Evolutionary conservation across 176 grass and related monocot species (phyloP).

Genomic region (Oropetium thomaeum): DNA sequence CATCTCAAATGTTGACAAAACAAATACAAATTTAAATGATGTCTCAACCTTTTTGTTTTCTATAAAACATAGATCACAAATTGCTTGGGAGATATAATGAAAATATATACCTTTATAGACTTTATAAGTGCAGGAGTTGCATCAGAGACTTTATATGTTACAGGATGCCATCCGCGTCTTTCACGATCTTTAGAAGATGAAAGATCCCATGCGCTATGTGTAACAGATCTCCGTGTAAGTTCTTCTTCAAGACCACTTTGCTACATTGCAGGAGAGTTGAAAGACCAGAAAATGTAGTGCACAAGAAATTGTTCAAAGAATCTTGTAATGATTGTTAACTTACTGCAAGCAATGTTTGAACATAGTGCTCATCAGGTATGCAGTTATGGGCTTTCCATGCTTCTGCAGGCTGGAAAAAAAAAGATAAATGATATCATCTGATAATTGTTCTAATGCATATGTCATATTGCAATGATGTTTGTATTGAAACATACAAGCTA

Average conservation of each 20-base stretch:
- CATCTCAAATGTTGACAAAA: constrained; percentile 12
- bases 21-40: neutral
- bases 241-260: constrained; percentile 90
- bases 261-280: constrained; percentile 45
- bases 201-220: constrained; percentile 84
- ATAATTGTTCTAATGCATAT: neutral
- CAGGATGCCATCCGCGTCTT: constrained; percentile 95
- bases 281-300: constrained; percentile 19
- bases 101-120: constrained; percentile 71
- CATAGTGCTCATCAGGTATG: constrained; percentile 99
- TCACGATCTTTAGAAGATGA: constrained; percentile 92
- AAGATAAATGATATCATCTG: constrained; percentile 5
- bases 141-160: constrained; percentile 86
- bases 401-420: constrained; percentile 56
- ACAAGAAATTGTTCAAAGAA: constrained; percentile 24
- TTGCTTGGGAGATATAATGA: neutral
- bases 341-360: constrained; percentile 96
- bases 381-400: constrained; percentile 91
- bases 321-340: constrained; percentile 29
- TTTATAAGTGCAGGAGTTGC: constrained; percentile 72
- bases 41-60: neutral
- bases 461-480: neutral
- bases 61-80: neutral
- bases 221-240: constrained; percentile 82
- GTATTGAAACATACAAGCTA: neutral